These are phyloP conservation scores for Pseudogymnoascus sp. DNA, from an alignment of 2,329 filamentous ascomycete species.

Conservation along the genomic window DNA sequence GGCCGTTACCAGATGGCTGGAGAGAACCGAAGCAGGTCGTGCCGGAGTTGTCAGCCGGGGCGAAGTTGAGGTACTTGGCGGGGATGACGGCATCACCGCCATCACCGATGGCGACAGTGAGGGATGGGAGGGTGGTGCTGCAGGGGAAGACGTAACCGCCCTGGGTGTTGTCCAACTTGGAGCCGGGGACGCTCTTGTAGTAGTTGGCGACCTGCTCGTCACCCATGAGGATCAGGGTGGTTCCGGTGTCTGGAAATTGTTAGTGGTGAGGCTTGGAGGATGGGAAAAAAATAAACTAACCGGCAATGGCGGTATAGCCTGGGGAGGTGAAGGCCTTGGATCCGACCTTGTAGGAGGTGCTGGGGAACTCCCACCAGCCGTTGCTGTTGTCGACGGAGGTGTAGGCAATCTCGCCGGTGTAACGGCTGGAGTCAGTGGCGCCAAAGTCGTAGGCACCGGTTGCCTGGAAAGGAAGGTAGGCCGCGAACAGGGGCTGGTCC, in stretches of 20 bases:
- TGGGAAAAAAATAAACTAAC: neutral
- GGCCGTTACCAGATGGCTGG: constrained; percentile 27
- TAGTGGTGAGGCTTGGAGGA: neutral
- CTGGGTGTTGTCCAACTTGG: constrained; percentile 23
- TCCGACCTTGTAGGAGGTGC: constrained; percentile 41
- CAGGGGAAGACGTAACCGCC: constrained; percentile 34
- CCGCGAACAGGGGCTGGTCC: constrained; percentile 46
- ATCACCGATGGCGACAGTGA: constrained; percentile 29
- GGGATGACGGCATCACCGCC: constrained; percentile 30
- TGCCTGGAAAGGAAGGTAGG: constrained; percentile 41
- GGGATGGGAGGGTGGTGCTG: constrained; percentile 28
- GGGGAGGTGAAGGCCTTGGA: constrained; percentile 39
- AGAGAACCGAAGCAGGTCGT: constrained; percentile 32
- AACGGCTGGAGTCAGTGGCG: constrained; percentile 44
- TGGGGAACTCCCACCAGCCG: constrained; percentile 52
- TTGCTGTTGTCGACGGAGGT: constrained; percentile 38
- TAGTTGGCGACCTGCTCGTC: constrained; percentile 30
- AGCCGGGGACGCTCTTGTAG: constrained; percentile 30
- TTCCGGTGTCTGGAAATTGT: constrained; percentile 32
- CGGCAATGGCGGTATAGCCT: constrained; percentile 27
- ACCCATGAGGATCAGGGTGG: constrained; percentile 34
- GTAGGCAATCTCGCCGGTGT: constrained; percentile 47
- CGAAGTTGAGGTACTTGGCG: constrained; percentile 32
- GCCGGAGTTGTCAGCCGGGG: constrained; percentile 12
- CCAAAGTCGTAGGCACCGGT: constrained; percentile 50